Base-by-base conservation (phyloP, 2,329 filamentous ascomycete species). In the Alternaria gansuensis region DNA sequence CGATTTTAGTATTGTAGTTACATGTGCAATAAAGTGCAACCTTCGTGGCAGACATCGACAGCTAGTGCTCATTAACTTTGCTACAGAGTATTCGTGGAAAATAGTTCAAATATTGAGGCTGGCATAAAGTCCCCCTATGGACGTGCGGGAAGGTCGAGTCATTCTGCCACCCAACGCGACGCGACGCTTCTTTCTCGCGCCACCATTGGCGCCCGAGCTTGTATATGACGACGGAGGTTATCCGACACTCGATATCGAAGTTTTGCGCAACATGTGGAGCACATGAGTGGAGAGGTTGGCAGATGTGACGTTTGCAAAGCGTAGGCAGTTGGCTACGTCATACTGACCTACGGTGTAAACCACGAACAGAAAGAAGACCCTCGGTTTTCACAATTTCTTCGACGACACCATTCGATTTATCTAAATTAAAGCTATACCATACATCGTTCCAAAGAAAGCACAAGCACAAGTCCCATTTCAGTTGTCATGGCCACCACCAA, bases 401-500 rank as follows among this genome's bases (percentile, higher is more conserved):
- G 34, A 26, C 3, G 3, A 41, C n/a, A 36, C 26, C 14, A 29
- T 24, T 49, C 21, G 28, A 40, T 1, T 14, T 26, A 9, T 21
- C 29, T 17, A 13, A 5, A 50, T 5, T 14, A 3, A 28, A 26
- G 11, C 24, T 8, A 11, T 6, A 6, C 8, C 28, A 28, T 3
- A 17, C 3, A 11, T 8, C 13, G 4, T 13, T 24, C 17, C 21
- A 14, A 9, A 3, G 9, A 28, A 45, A 3, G 23, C 14, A 14
- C 34, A 7, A 28, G 11, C 17, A n/a, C 14, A 24, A 24, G 6
- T n/a, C 17, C 9, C 24, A 24, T 23, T 23, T n/a, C 29, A 43
- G 3, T 28, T 51, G 63, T 13, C 36, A 69, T 69, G 68, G 52
- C 63, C n/a, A 45, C 64, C 23, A 79, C 78, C 33, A 79, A 79